Conservation (phyloP, 106 monocot genomes). For the Apostasia shenzhenica region DNA sequence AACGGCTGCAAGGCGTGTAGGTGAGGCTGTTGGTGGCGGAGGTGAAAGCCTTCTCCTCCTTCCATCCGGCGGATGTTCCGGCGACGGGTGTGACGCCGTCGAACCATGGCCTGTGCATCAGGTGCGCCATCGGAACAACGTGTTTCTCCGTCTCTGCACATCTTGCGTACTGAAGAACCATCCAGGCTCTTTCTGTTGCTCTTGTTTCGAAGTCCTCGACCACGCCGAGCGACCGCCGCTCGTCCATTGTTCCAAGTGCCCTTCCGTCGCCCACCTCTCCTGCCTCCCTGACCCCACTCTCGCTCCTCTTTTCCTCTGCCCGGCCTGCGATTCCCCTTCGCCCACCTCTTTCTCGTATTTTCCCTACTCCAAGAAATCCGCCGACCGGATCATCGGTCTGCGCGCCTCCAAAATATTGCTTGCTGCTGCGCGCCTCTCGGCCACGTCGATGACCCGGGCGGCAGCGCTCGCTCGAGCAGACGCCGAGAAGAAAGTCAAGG, state of each 20-base stretch:
- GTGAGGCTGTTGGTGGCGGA: neutral
- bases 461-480: constrained; percentile 18
- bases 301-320: constrained; percentile 28
- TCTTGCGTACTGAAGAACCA: constrained; percentile 60
- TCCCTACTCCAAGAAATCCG: constrained; percentile 5
- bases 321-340: constrained; percentile 24
- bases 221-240: constrained; percentile 6
- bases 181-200: constrained; percentile 50
- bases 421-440: constrained; percentile 37
- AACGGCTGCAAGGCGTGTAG: neutral
- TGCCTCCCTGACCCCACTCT: constrained; percentile 34
- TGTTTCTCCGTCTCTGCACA: constrained; percentile 53
- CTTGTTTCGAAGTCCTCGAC: constrained; percentile 47
- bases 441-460: constrained; percentile 45
- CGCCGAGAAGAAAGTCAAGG: constrained; percentile 60
- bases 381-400: constrained; percentile 8
- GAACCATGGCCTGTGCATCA: constrained; percentile 62
- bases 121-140: constrained; percentile 43
- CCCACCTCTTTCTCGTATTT: constrained; percentile 5
- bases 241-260: constrained; percentile 43
- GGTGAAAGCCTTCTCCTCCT: neutral
- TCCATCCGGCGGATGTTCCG: constrained; percentile 30
- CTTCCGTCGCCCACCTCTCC: constrained; percentile 34
- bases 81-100: constrained; percentile 38
- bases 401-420: constrained; percentile 29